Evolutionary conservation across 371 early-diverging fungal species (phyloP).

Genomic region (Antonospora locustae): DNA sequence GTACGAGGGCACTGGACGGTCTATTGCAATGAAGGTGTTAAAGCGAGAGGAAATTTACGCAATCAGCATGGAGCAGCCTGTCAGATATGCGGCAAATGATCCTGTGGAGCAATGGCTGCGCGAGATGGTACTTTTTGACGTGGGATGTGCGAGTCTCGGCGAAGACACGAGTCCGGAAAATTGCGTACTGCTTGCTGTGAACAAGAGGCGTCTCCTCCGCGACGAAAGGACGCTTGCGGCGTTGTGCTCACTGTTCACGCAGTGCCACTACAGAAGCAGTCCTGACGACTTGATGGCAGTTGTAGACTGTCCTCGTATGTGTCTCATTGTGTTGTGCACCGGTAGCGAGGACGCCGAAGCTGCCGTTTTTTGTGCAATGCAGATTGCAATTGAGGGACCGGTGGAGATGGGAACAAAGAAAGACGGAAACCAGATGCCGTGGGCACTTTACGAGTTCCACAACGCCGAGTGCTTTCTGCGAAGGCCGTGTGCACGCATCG

Average conservation of each 20-base stretch:
- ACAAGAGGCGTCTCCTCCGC: slow-evolving; percentile 80
- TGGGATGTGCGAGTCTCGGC: slow-evolving; percentile 54
- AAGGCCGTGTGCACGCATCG: slow-evolving; percentile 82
- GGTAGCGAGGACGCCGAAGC: slow-evolving; percentile 61
- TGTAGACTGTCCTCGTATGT: slow-evolving; percentile 92
- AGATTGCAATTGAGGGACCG: slow-evolving; percentile 74
- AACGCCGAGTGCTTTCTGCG: slow-evolving; percentile 83
- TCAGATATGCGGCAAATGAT: slow-evolving; percentile 77
- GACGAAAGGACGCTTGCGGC: slow-evolving; percentile 85
- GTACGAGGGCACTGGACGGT: slow-evolving; percentile 96
- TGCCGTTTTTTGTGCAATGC: slow-evolving; percentile 68
- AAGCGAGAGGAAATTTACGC: slow-evolving; percentile 80
- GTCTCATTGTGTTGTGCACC: slow-evolving; percentile 81
- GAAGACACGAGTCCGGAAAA: slow-evolving; percentile 78
- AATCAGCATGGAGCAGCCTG: slow-evolving; percentile 75
- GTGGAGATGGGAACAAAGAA: slow-evolving; percentile 62
- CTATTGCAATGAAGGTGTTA: slow-evolving; percentile 80
- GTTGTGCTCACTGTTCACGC: slow-evolving; percentile 83
- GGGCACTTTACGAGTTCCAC: slow-evolving; percentile 81
- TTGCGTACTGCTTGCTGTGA: slow-evolving; percentile 80
- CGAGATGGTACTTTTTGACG: slow-evolving; percentile 75
- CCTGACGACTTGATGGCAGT: slow-evolving; percentile 93
- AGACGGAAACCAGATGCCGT: slow-evolving; percentile 88
- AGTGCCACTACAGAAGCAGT: slow-evolving; percentile 95
- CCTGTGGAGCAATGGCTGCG: slow-evolving; percentile 89